These are phyloP conservation scores for Cryphonectria radicalis DNA, from an alignment of 2,329 filamentous ascomycete genomes.

Conservation along the genomic window DNA sequence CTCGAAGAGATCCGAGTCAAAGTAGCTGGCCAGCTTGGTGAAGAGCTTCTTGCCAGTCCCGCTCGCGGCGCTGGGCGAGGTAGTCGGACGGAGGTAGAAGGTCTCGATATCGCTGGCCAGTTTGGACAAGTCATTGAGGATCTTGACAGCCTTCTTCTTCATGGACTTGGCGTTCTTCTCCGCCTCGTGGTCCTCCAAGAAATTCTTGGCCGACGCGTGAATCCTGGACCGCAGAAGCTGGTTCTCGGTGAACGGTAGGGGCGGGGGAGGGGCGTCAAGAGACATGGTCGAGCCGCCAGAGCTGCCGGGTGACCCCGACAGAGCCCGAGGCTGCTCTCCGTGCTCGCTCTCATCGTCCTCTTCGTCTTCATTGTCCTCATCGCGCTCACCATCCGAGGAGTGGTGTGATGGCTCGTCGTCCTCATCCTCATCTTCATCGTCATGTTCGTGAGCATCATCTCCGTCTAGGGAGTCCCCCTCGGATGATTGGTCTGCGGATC, in stretches of 20 bases:
- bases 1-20: conserved; percentile 85
- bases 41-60: conserved; percentile 71
- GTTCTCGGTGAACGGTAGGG: conserved; percentile 48
- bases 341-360: conserved; percentile 56
- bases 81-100: conserved; percentile 66
- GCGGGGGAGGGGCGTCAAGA: conserved; percentile 57
- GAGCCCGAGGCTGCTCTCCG: conserved; percentile 55
- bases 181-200: conserved; percentile 81
- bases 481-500: conserved; percentile 32
- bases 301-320: conserved; percentile 68
- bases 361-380: conserved; percentile 58
- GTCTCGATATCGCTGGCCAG: conserved; percentile 73
- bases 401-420: conserved; percentile 46
- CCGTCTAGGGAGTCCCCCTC: conserved; percentile 42
- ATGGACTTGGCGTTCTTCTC: conserved; percentile 72
- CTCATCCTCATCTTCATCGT: conserved; percentile 55
- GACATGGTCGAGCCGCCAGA: conserved; percentile 71
- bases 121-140: conserved; percentile 72
- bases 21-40: conserved; percentile 74
- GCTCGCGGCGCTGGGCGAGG: conserved; percentile 46
- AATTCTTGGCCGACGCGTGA: conserved; percentile 76
- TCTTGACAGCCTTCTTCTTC: conserved; percentile 77
- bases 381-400: conserved; percentile 44
- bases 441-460: conserved; percentile 55
- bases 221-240: conserved; percentile 74